Evolutionary conservation across 371 early-diverging fungal species (phyloP), one percentile per base, ranked within the genome.

Genomic region (Rhizopus sp.): DNA sequence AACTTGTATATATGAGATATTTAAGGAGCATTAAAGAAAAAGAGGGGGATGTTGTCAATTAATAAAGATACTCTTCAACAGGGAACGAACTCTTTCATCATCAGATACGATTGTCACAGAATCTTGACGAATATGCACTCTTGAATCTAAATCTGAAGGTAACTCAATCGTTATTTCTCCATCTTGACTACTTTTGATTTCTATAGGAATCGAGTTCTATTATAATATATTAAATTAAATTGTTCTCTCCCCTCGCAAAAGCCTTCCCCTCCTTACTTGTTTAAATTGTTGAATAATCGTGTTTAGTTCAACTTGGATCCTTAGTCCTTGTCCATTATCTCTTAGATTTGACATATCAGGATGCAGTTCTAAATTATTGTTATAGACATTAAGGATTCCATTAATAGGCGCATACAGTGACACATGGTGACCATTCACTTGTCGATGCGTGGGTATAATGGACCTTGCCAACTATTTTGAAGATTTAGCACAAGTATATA

Each of bases 341-440:
- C 51, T 52, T 4, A 55, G 48, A 49, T 35, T 51, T 3, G 46
- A 31, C 17, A 41, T 42, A 13, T 47, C 55, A 5, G 69, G 59
- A 13, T 62, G 50, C 8, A 70, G 49, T 33, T 63, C 61, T 7
- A 63, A 34, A 4, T 39, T 59, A 39, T 70, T 70, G 33, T 70
- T 64, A 38, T 70, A 63, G 48, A 66, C 55, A 12, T 56, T 55
- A 12, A 70, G 37, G 4, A 59, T 51, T 0, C 70, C 70, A 29
- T 55, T 48, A 15, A 70, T 63, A 4, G 70, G 62, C 17, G 69
- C 69, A 53, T 59, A 65, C 2, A 52, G 48, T 31, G 66, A 60
- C n/a, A 64, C 50, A 9, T 46, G 41, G 0, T 9, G 17, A 15
- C 59, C 56, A 32, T 51, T 48, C 17, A 37, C 17, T n/a, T 52